Conservation (phyloP, 1,139 yeast genomes). For the Pichia sp. region DNA sequence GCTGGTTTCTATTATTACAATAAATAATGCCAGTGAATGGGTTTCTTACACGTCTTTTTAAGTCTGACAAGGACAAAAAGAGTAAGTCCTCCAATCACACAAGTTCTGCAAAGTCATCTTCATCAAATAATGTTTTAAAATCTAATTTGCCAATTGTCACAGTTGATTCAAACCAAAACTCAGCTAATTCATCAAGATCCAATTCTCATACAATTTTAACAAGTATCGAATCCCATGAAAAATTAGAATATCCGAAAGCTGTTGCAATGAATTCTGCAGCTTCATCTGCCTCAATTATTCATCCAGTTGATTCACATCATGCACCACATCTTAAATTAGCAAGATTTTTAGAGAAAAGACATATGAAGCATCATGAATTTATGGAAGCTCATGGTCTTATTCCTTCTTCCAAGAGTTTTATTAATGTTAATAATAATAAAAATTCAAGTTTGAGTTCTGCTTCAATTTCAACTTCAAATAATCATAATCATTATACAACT, state of each 20-base stretch:
- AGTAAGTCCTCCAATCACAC: neutral
- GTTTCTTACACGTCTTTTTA: neutral
- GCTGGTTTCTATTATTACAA: too few relatives aligned
- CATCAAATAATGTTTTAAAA: neutral
- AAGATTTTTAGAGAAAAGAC: conserved; percentile 17
- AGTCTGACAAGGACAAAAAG: neutral
- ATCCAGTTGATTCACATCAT: conserved; percentile 14
- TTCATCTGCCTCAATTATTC: conserved; percentile 11
- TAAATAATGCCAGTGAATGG: conserved; percentile 1
- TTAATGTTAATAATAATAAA: neutral
- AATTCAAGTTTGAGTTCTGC: neutral
- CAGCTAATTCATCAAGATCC: neutral
- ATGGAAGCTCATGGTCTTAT: neutral
- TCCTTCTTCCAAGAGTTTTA: neutral
- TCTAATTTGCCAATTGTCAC: neutral
- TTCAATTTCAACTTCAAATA: neutral
- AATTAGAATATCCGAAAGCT: neutral
- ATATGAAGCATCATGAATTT: conserved; percentile 9
- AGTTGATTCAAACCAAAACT: neutral
- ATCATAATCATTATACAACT: neutral
- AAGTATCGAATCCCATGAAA: neutral
- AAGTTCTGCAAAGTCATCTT: neutral
- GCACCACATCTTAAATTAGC: conserved; percentile 15
- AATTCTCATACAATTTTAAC: neutral
- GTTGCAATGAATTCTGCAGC: neutral